These are phyloP conservation scores for Geum urbanum DNA, from an alignment of 306 rosid species.

Conservation along the genomic window DNA sequence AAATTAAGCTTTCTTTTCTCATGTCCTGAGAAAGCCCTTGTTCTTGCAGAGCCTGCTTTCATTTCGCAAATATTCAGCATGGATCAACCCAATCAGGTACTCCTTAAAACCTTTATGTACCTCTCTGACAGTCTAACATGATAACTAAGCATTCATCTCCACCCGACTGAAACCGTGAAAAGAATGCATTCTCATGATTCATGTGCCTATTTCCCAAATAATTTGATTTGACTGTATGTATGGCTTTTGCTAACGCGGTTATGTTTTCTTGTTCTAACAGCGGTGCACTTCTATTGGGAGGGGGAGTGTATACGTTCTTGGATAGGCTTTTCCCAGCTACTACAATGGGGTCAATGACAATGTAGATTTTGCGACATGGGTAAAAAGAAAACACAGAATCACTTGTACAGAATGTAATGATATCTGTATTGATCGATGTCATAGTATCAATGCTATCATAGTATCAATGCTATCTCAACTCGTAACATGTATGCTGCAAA, in stretches of 20 bases:
- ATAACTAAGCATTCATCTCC: background rate
- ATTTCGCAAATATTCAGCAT: conserved; percentile 81
- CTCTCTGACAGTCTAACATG: too few species aligned
- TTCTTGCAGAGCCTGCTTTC: conserved; percentile 71
- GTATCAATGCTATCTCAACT: too few species aligned
- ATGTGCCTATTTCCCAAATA: background rate
- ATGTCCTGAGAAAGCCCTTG: conserved; percentile 7
- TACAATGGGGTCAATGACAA: too few species aligned
- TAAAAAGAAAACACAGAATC: too few species aligned
- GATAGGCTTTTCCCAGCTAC: too few species aligned
- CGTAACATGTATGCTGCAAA: too few species aligned
- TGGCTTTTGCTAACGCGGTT: background rate
- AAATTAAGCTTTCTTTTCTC: background rate
- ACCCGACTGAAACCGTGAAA: background rate
- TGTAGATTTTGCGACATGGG: too few species aligned
- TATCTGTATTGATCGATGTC: too few species aligned
- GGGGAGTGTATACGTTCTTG: too few species aligned
- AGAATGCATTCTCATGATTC: background rate
- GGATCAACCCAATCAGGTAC: conserved; percentile 92
- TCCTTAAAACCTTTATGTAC: background rate
- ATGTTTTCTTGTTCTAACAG: conserved; percentile 36
- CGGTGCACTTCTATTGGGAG: conserved; percentile 82
- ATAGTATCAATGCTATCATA: too few species aligned
- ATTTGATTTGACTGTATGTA: background rate
- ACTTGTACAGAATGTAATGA: too few species aligned